Base-by-base conservation (phyloP, 495 filamentous ascomycete species). In the Penicillium silybi region DNA sequence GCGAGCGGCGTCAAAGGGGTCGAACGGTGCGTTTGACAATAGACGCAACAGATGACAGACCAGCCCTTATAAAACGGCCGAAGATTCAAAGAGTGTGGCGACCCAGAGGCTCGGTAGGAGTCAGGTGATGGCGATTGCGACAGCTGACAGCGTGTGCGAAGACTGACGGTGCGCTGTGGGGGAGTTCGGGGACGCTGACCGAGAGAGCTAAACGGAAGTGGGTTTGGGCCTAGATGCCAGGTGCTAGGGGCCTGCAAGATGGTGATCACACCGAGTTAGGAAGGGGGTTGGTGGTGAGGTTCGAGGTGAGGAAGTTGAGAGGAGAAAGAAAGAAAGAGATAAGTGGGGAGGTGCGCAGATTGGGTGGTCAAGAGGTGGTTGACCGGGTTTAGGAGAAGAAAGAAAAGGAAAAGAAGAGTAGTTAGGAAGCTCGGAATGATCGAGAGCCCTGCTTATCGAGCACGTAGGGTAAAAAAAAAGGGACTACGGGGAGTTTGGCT, bases 61-160 rank as follows among this genome's bases (percentile, higher is more conserved):
- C 4, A 10, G 37, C n/a, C n/a, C 37, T 17, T 19, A 1, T 2
- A 8, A 39, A 11, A 16, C 6, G 18, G 10, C 16, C 15, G n/a
- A 16, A 19, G n/a, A 17, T 7, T 39, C 37, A 59, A 41, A 48
- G 48, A 62, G 40, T 44, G 54, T 63, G 57, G 59, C 56, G 54
- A 61, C 49, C 58, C 40, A 61, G 45, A 42, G 48, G 53, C n/a
- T 41, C 46, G 49, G n/a, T n/a, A n/a, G n/a, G 49, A 40, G 57
- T 65, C 62, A 65, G 62, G 62, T 65, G 62, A 65, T 65, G 53
- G 35, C 46, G 47, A 59, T 53, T 55, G 56, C 46, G 54, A 55
- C 56, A 58, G 51, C 51, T 59, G 57, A 65, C 62, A 58, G 13
- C 29, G 29, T 32, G 29, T 32, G 54, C 54, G 39, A 41, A 57